Evolutionary conservation across 352 stramenopile species (phyloP).

Genomic region (Phytopythium sindhum): DNA sequence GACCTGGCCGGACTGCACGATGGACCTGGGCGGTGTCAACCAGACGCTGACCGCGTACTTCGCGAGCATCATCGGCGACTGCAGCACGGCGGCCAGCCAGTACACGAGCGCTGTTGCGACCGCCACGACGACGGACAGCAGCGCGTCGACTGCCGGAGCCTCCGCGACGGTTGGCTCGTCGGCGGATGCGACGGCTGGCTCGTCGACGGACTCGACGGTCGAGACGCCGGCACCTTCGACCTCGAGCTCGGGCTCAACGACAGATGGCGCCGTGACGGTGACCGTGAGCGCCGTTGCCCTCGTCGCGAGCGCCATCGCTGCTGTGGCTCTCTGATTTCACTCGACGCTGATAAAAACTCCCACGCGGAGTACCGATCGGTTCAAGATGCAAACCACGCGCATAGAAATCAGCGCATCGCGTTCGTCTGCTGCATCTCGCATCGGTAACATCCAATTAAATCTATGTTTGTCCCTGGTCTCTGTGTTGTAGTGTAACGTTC

Average conservation of each 20-base stretch:
- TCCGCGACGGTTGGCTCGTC: conserved; percentile 5
- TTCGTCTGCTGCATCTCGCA: background rate
- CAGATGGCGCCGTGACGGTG: background rate
- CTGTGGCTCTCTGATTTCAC: conserved; percentile 5
- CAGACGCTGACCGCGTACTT: conserved; percentile 18
- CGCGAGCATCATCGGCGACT: conserved; percentile 14
- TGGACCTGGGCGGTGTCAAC: conserved; percentile 14
- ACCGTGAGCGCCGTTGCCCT: conserved; percentile 4
- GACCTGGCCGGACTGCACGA: conserved; percentile 16
- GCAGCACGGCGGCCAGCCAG: conserved; percentile 7
- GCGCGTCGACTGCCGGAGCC: background rate
- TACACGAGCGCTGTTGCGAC: conserved; percentile 4
- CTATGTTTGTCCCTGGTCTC: background rate
- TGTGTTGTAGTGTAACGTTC: no score
- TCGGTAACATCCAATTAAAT: background rate
- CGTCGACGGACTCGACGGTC: conserved; percentile 4
- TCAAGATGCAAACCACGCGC: background rate
- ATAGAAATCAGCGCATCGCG: conserved; percentile 1
- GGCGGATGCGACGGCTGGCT: background rate
- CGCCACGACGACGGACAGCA: background rate
- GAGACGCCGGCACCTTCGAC: conserved; percentile 1
- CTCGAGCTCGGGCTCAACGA: background rate
- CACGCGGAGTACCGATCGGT: background rate
- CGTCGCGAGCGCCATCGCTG: conserved; percentile 3
- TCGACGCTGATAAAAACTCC: background rate